A percentile compares a stretch with the other conserved stretches of the same genome.
Evolutionary conservation across 805 yeast genomes (phyloP).

Genomic region (Candida awuae): DNA sequence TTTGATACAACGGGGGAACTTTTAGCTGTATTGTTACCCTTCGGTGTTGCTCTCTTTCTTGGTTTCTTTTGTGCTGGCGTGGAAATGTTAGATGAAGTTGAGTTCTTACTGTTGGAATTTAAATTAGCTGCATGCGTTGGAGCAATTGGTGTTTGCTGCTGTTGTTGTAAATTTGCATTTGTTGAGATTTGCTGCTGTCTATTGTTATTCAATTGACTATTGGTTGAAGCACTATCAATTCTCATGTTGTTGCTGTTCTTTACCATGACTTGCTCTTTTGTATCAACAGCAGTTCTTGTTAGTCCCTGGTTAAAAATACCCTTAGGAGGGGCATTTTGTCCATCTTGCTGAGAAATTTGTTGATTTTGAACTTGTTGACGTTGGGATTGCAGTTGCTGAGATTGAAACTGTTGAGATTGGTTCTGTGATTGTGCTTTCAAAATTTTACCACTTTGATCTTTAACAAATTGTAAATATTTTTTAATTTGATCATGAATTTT

Average conservation of each 20-base stretch:
- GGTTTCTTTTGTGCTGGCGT: background rate
- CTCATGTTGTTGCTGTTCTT: background rate
- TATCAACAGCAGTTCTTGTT: no score
- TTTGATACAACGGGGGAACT: background rate
- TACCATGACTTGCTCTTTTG: no score
- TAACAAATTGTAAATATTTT: constrained; percentile 66
- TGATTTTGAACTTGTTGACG: constrained; percentile 25
- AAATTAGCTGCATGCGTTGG: background rate
- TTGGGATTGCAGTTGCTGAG: constrained; percentile 18
- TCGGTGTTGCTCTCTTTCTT: background rate
- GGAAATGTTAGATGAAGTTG: background rate
- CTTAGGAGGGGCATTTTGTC: constrained; percentile 14
- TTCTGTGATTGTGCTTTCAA: constrained; percentile 26
- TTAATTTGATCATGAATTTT: constrained; percentile 66
- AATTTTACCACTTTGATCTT: constrained; percentile 38
- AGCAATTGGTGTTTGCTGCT: background rate
- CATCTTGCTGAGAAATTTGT: background rate
- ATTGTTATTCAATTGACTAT: no score
- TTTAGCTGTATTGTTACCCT: background rate
- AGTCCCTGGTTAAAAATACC: constrained; percentile 14
- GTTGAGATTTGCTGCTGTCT: no score
- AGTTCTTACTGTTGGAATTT: background rate
- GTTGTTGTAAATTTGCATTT: background rate
- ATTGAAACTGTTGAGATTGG: constrained; percentile 16
- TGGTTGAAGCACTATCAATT: no score